Conservation (phyloP, 768 basidiomycete genomes). For the Harrya chromipes region DNA sequence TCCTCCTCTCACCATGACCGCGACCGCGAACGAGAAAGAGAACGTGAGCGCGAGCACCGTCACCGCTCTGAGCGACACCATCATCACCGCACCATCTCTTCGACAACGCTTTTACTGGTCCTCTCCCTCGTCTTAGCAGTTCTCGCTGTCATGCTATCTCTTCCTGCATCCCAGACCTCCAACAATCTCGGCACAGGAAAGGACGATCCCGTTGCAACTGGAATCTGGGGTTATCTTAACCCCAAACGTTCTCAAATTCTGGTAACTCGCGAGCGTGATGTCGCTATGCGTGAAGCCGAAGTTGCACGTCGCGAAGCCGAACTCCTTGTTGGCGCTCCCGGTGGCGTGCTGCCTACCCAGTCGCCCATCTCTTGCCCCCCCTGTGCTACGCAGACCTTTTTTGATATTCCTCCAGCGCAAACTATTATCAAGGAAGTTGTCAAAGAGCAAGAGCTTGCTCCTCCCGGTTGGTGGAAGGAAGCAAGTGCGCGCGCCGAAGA, state of each 20-base stretch:
- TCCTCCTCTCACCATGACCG: conserved; percentile 76
- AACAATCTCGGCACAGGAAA: conserved; percentile 28
- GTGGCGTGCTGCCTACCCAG: conserved; percentile 64
- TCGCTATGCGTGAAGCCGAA: conserved; percentile 82
- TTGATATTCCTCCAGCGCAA: conserved; percentile 61
- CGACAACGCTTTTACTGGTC: conserved; percentile 83
- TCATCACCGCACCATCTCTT: conserved; percentile 83
- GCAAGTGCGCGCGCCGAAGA: conserved; percentile 74
- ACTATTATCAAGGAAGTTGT: conserved; percentile 88
- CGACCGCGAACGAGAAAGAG: conserved; percentile 47
- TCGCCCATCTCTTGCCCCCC: conserved; percentile 54
- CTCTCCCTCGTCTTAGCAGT: conserved; percentile 84
- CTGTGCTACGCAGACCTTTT: conserved; percentile 51
- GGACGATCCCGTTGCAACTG: conserved; percentile 40
- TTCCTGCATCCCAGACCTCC: conserved; percentile 55
- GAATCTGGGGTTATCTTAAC: conserved; percentile 70
- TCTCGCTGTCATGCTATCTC: conserved; percentile 86
- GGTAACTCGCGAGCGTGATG: conserved; percentile 72
- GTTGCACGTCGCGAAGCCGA: conserved; percentile 89
- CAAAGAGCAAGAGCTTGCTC: conserved; percentile 74
- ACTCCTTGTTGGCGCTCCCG: conserved; percentile 76
- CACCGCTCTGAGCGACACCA: conserved; percentile 65
- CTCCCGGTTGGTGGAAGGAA: conserved; percentile 76
- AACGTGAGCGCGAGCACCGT: conserved; percentile 53
- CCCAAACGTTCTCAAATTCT: conserved; percentile 82